Evolutionary conservation across 208 protist genomes (phyloP).

Genomic region (Kentomonas sorsogonicus): DNA sequence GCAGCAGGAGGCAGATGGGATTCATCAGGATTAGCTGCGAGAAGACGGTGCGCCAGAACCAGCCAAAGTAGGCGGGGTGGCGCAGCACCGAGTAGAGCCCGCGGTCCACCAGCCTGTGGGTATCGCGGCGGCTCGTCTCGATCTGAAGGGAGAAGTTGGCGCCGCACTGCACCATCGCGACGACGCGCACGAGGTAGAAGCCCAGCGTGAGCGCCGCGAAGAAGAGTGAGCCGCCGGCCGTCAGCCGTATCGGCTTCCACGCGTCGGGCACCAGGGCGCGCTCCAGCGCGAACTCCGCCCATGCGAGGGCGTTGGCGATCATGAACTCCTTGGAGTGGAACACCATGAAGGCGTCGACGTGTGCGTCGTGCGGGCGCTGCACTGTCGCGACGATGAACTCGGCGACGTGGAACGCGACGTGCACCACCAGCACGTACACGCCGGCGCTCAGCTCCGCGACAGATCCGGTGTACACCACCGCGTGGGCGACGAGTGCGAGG

Average conservation of each 20-base stretch:
- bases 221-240: constrained; percentile 10
- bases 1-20: constrained; percentile 76
- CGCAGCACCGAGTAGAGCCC: constrained; percentile 90
- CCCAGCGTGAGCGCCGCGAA: constrained; percentile 32
- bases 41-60: constrained; percentile 90
- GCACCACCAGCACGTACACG: constrained; percentile 48
- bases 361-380: constrained; percentile 51
- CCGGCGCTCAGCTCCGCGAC: constrained; percentile 46
- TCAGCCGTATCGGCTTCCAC: constrained; percentile 48
- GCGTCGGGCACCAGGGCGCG: constrained; percentile 37
- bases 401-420: constrained; percentile 67
- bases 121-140: constrained; percentile 38
- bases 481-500: constrained; percentile 32
- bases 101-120: constrained; percentile 84
- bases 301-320: constrained; percentile 32
- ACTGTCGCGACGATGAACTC: constrained; percentile 66
- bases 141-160: constrained; percentile 83
- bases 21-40: constrained; percentile 93
- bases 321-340: constrained; percentile 63
- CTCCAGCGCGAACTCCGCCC: constrained; percentile 74
- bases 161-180: constrained; percentile 78
- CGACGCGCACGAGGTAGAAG: constrained; percentile 72
- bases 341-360: constrained; percentile 81
- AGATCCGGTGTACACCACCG: constrained; percentile 15
- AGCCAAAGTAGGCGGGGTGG: constrained; percentile 96